Evolutionary conservation across 1,284 basidiomycete species (phyloP).

Genomic region (Leucoagaricus sp.): DNA sequence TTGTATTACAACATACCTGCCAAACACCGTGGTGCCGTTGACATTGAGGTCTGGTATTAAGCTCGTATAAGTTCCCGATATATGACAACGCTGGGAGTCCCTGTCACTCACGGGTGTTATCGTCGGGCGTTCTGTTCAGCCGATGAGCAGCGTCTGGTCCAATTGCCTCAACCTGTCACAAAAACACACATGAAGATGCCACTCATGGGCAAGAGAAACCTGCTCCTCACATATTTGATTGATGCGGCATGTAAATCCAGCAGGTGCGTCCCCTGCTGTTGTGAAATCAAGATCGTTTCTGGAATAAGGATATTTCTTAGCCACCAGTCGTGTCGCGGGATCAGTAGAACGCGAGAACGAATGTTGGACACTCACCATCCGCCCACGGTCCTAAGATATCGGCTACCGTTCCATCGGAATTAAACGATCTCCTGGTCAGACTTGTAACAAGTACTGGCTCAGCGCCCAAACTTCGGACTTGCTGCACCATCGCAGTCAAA

Average conservation of each 20-base stretch:
- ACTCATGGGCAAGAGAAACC: background rate
- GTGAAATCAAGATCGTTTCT: constrained; percentile 40
- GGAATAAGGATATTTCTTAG: background rate
- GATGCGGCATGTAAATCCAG: constrained; percentile 44
- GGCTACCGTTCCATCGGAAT: constrained; percentile 36
- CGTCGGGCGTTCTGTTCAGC: constrained; percentile 40
- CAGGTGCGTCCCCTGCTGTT: constrained; percentile 38
- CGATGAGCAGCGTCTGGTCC: constrained; percentile 42
- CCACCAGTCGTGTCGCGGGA: no score
- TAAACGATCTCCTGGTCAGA: constrained; percentile 42
- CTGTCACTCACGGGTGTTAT: constrained; percentile 37
- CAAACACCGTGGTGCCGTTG: constrained; percentile 39
- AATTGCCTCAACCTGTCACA: constrained; percentile 35
- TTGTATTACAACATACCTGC: constrained; percentile 26
- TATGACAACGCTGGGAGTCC: background rate
- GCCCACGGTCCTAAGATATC: constrained; percentile 45
- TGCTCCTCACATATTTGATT: constrained; percentile 34
- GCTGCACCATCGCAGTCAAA: constrained; percentile 40
- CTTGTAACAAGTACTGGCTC: constrained; percentile 45
- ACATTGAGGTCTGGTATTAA: constrained; percentile 30
- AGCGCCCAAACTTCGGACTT: constrained; percentile 38
- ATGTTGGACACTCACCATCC: constrained; percentile 29
- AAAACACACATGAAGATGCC: background rate
- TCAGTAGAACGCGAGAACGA: no score
- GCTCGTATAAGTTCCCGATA: background rate